phyloP scores from a whole-genome alignment of 441 rosid genomes.

The Adansonia gregorii region DNA sequence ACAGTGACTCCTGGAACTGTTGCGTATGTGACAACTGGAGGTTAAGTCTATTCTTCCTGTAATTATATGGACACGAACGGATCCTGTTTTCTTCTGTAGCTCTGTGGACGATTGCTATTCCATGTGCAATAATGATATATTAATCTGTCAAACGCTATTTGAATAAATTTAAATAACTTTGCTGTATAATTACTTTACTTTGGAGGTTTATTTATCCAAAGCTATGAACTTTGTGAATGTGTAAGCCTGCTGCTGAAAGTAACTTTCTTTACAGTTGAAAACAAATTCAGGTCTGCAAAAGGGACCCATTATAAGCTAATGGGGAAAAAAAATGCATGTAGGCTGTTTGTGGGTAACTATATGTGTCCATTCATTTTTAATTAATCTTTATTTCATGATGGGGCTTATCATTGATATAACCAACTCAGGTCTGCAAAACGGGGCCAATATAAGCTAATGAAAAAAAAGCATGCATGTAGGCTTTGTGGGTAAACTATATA shows the following conservation, averaged over 20 bases:
- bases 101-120: background rate
- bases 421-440: too few species aligned
- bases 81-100: background rate
- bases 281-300: background rate
- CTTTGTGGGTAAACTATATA: background rate
- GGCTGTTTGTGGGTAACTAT: background rate
- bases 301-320: background rate
- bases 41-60: conserved; percentile 39
- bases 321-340: background rate
- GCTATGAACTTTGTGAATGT: background rate
- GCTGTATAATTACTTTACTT: background rate
- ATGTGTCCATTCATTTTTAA: conserved; percentile 10
- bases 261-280: conserved; percentile 4
- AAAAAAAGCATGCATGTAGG: background rate
- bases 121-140: background rate
- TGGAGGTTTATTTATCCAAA: background rate
- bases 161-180: background rate
- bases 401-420: background rate
- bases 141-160: background rate
- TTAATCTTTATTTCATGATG: background rate
- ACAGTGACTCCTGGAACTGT: conserved; percentile 83
- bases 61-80: background rate
- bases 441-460: background rate
- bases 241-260: conserved; percentile 1
- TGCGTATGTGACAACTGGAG: conserved; percentile 99